A percentile compares a stretch with the other conserved stretches of the same genome.
These are phyloP conservation scores for Trypanosoma cruzi DNA, from an alignment of 208 protist species.

Conservation along the genomic window DNA sequence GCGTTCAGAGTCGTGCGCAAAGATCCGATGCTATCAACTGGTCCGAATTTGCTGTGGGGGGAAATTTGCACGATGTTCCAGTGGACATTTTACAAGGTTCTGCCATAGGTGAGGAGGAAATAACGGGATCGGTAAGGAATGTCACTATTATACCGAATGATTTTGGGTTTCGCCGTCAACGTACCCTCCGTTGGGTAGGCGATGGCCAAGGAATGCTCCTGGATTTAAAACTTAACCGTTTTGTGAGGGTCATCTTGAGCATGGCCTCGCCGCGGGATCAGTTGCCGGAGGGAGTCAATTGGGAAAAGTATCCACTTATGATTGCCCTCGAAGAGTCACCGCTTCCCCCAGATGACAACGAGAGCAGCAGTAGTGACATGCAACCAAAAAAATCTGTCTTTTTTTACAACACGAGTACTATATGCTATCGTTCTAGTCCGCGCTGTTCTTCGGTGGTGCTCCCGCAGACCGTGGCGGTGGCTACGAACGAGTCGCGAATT, in stretches of 20 bases:
- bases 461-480: conserved; percentile 48
- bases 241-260: conserved; percentile 59
- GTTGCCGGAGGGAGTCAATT: conserved; percentile 18
- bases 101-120: neutral
- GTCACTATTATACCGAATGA: neutral
- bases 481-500: conserved; percentile 41
- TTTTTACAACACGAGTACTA: conserved; percentile 48
- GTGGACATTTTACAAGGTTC: conserved; percentile 2
- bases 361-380: conserved; percentile 5
- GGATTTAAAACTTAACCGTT: conserved; percentile 58
- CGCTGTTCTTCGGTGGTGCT: conserved; percentile 69
- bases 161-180: conserved; percentile 4
- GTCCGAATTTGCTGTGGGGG: neutral
- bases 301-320: conserved; percentile 36
- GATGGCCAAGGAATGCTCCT: conserved; percentile 33
- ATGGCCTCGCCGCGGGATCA: conserved; percentile 54
- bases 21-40: neutral
- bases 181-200: conserved; percentile 58
- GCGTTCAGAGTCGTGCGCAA: conserved; percentile 11
- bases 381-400: conserved; percentile 18
- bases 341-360: conserved; percentile 17
- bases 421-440: conserved; percentile 38
- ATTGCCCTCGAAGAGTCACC: conserved; percentile 51
- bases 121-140: neutral
- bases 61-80: neutral